Base-by-base conservation (phyloP, 2,329 filamentous ascomycete genomes). In the Apiospora sp. region DNA sequence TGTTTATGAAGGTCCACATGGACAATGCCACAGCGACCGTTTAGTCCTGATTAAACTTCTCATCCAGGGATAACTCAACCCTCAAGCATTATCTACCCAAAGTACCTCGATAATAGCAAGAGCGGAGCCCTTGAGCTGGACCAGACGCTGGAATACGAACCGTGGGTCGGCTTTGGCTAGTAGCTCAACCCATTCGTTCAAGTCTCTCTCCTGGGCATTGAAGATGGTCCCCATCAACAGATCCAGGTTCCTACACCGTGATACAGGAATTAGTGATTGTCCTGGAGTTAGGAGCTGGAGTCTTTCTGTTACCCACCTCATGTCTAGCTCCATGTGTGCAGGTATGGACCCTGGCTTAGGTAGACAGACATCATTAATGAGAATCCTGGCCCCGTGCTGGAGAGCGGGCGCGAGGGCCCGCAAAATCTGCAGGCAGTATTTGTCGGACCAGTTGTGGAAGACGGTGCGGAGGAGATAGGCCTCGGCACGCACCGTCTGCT, bases 401-500 rank as follows among this genome's bases (percentile, higher is more conserved):
- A 30, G 27, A 30, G 27, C 27, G 27, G 22, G 22, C 37, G 24
- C 24, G 64, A 27, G 64, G 64, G 34, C 43, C 1, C 43, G 8
- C 30, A 68, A 24, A 22, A 68, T 68, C 4, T n/a, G 34, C 7
- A 68, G 8, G 64, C 64, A 68, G 34, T 68, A 46, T 13, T 41
- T 46, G 64, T 68, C 64, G 4, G 64, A 46, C 64, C 64, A 68
- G 22, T 68, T 68, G 22, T 68, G 64, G 64, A 68, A 68, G 30
- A 68, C 30, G 8, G 7, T 12, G 64, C 64, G 64, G 22, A 68
- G 22, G 24, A 68, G 22, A 30, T 43, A 68, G 16, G 22, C 64
- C 8, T 68, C 64, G 8, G 64, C 64, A 4, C 13, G 34, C 4
- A 68, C 64, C 4, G 4, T 43, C 37, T 68, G 64, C 27, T 19